phyloP scores from a whole-genome alignment of 495 filamentous ascomycete species.

The Acidiella bohemica region DNA sequence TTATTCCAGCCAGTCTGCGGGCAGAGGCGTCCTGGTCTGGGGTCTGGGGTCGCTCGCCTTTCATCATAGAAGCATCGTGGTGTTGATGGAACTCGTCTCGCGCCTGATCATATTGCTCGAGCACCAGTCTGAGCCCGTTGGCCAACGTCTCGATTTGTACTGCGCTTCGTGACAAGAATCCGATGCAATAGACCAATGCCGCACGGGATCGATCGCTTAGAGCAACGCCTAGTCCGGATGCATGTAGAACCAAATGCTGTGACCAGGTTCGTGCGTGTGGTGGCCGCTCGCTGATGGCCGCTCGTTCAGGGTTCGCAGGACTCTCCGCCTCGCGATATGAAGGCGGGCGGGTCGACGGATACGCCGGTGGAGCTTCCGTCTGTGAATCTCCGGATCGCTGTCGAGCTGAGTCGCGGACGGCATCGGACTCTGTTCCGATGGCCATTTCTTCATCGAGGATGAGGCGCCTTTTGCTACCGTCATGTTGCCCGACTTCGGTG shows the following conservation, averaged over 20 bases:
- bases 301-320: constrained; percentile 6
- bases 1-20: constrained; percentile 40
- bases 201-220: constrained; percentile 73
- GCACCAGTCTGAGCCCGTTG: constrained; percentile 48
- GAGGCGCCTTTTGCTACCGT: constrained; percentile 51
- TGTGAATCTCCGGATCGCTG: constrained; percentile 36
- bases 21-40: constrained; percentile 30
- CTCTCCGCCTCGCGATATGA: constrained; percentile 45
- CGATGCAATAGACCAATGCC: constrained; percentile 63
- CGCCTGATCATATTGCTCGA: constrained; percentile 61
- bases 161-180: constrained; percentile 64
- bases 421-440: constrained; percentile 29
- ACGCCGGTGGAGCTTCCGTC: constrained; percentile 60
- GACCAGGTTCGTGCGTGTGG: constrained; percentile 47
- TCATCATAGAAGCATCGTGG: constrained; percentile 18
- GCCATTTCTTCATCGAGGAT: constrained; percentile 31
- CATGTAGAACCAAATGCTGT: constrained; percentile 65
- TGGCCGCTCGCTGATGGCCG: constrained; percentile 10
- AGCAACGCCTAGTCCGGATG: constrained; percentile 70
- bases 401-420: constrained; percentile 2
- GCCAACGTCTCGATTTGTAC: constrained; percentile 57
- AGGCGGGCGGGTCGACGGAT: constrained; percentile 61
- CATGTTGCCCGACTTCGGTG: constrained; percentile 31
- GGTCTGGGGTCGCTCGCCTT: constrained; percentile 18
- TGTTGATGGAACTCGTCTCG: constrained; percentile 18